Evolutionary conservation across 345 rosid genomes (phyloP).

Genomic region (Erucastrum elatum): DNA sequence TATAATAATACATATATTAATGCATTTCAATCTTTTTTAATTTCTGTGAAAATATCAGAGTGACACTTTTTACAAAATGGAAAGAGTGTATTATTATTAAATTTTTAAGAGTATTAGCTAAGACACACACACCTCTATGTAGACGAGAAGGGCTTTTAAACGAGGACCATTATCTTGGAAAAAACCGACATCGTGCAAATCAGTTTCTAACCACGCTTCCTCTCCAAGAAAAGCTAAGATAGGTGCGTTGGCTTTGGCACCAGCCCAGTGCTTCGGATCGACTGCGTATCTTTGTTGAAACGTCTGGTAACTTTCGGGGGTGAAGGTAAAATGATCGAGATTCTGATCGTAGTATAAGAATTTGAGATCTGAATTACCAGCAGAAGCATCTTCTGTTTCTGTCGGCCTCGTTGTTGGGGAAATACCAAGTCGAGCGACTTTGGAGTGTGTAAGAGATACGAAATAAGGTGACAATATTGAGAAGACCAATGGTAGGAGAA

Average conservation of each 20-base stretch:
- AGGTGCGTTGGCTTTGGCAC: conserved; percentile 47
- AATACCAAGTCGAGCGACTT: conserved; percentile 21
- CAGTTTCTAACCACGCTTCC: conserved; percentile 41
- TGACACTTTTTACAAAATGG: too few species aligned
- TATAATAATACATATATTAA: too few species aligned
- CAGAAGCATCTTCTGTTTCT: background rate
- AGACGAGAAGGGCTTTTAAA: conserved; percentile 44
- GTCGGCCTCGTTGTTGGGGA: conserved; percentile 7
- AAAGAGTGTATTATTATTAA: background rate
- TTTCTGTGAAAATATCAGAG: too few species aligned
- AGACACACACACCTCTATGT: conserved; percentile 42
- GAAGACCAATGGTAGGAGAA: conserved; percentile 9
- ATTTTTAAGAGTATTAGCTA: too few species aligned
- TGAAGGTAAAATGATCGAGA: conserved; percentile 60
- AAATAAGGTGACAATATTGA: conserved; percentile 15
- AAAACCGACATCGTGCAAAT: conserved; percentile 30
- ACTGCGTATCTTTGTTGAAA: conserved; percentile 53
- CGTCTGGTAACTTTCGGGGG: conserved; percentile 50
- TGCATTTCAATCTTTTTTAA: too few species aligned
- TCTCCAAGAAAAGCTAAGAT: conserved; percentile 53
- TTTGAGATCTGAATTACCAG: conserved; percentile 24
- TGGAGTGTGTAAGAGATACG: conserved; percentile 27
- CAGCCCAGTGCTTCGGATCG: conserved; percentile 51
- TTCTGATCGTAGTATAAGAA: conserved; percentile 43
- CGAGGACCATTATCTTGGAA: conserved; percentile 42